These are phyloP conservation scores for Pleurotus salmoneostramineus DNA, from an alignment of 768 basidiomycete species.

Conservation along the genomic window DNA sequence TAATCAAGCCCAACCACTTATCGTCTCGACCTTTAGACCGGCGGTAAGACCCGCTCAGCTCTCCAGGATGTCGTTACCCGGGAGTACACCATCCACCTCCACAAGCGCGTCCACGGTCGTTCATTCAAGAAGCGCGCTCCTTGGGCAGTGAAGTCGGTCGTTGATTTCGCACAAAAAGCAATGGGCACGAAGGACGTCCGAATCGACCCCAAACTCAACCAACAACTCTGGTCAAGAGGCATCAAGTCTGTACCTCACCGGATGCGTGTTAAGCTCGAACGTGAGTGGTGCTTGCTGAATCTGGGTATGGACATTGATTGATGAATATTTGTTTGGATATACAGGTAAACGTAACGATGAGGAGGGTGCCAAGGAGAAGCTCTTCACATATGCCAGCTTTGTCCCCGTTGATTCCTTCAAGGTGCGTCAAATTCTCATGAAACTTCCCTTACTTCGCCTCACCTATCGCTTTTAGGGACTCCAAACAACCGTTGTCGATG, in stretches of 20 bases:
- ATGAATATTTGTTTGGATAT: not conserved
- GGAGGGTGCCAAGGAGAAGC: slow-evolving; percentile 97
- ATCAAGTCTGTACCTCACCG: slow-evolving; percentile 93
- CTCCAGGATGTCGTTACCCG: slow-evolving; percentile 97
- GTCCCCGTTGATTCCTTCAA: slow-evolving; percentile 82
- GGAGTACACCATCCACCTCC: slow-evolving; percentile 98
- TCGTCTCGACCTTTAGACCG: slow-evolving; percentile 35
- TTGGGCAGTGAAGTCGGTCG: slow-evolving; percentile 91
- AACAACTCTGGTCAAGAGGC: slow-evolving; percentile 90
- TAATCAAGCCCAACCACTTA: not conserved
- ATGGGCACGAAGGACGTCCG: slow-evolving; percentile 97
- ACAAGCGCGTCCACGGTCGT: slow-evolving; percentile 90
- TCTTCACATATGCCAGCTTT: slow-evolving; percentile 86
- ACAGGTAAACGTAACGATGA: slow-evolving; percentile 97
- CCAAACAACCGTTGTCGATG: slow-evolving; percentile 78
- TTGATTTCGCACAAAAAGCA: slow-evolving; percentile 86
- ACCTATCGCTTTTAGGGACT: slow-evolving; percentile 54
- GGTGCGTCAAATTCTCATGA: slow-evolving; percentile 39
- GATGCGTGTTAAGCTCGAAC: slow-evolving; percentile 90
- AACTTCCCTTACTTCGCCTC: not conserved
- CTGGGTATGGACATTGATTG: not conserved
- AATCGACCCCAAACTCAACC: slow-evolving; percentile 94
- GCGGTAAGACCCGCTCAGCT: slow-evolving; percentile 91
- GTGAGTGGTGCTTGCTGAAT: slow-evolving; percentile 42
- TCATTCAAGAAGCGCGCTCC: slow-evolving; percentile 99